phyloP scores from a whole-genome alignment of 768 basidiomycete species.

The Calocybe gangraenosa region DNA sequence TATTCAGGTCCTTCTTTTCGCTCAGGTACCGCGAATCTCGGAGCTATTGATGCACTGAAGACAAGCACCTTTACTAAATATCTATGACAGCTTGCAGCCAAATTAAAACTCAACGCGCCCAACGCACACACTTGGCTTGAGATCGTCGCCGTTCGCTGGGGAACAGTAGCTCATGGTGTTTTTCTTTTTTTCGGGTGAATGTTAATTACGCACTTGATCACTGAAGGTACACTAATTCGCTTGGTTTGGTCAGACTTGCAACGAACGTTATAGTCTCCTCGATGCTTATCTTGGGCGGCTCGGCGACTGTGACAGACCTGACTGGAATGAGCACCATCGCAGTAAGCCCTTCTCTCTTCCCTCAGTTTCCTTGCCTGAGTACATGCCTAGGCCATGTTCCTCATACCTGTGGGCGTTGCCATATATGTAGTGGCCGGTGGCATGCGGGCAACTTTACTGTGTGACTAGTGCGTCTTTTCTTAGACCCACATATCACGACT shows the following conservation, averaged over 20 bases:
- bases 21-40: conserved; percentile 43
- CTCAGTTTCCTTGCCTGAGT: conserved; percentile 15
- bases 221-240: too few relatives aligned
- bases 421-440: conserved; percentile 87
- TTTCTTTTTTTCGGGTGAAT: conserved; percentile 86
- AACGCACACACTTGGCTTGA: conserved; percentile 88
- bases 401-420: conserved; percentile 83
- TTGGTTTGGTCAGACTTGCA: conserved; percentile 45
- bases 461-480: conserved; percentile 64
- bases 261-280: conserved; percentile 93
- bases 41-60: not conserved
- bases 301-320: conserved; percentile 82
- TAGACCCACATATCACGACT: not conserved
- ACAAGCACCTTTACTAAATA: not conserved
- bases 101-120: conserved; percentile 89
- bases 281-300: conserved; percentile 76
- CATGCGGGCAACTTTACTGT: conserved; percentile 82
- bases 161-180: conserved; percentile 68
- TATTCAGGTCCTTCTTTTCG: conserved; percentile 88
- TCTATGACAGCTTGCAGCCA: conserved; percentile 66
- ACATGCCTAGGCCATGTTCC: conserved; percentile 66
- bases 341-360: conserved; percentile 13
- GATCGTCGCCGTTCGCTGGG: conserved; percentile 81
- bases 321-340: conserved; percentile 91
- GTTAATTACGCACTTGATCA: too few relatives aligned